Base-by-base conservation (phyloP, 257 asterid genomes). In the Solanum raphanifolium region DNA sequence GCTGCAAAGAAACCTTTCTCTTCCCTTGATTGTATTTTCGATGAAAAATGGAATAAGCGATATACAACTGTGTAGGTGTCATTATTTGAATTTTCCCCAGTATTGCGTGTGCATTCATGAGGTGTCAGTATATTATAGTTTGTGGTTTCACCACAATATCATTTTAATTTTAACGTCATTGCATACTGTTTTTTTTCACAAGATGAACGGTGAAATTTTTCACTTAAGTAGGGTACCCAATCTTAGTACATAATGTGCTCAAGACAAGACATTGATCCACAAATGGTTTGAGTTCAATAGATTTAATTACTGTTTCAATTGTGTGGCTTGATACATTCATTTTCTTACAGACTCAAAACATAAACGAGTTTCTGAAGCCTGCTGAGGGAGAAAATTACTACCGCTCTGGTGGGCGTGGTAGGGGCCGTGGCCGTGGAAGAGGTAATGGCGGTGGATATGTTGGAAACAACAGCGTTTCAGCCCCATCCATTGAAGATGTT, bases 401-500 rank as follows among this genome's bases (percentile, higher is more conserved):
- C 36, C 84, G 88, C 12, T 1, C 84, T 72, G 84, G 88, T 71
- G 84, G 88, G 1, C 84, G 88, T 32, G 88, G 88, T 3, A 46
- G 84, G 84, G 88, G 88, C 3, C 72, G 38, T 4, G 88, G 88
- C 13, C 41, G 73, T 60, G 88, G 87, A 11, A 58, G 88, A 15
- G 84, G 88, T 68, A 12, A 18, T 41, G 88, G 83, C 5, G 72
- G 83, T 38, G 76, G 79, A 23, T 36, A 13, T 86, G 83, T 82
- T 39, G 65, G 32, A 73, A 46, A 9, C 72, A 20, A 52, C 48
- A 86, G 6, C 6, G 34, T 48, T 46, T 36, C 81, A 4, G 84
- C 88, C 43, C 88, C 88, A 73, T 71, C 84, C 1, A 86, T 86
- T 5, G 88, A 86, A 72, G 88, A 86, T 71, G 84, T 73, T 7